Conservation (phyloP, 768 basidiomycete species). For the Rhodotorula toruloides region DNA sequence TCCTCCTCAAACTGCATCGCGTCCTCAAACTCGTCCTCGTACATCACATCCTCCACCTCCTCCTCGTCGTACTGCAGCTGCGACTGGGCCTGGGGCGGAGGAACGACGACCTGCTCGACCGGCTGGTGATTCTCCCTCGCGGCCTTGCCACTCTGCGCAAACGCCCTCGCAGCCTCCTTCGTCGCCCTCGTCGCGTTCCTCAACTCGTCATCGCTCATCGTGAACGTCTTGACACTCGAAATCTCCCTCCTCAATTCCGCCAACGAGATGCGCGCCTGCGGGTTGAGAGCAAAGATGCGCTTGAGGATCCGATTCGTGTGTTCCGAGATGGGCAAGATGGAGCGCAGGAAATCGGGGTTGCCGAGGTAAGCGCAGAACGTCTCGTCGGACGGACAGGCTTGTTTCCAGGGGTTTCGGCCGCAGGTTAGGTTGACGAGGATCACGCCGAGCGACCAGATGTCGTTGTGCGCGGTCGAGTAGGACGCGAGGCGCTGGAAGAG, state of each 20-base stretch:
- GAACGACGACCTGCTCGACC: background rate
- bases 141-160: conserved; percentile 22
- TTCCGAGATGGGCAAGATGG: conserved; percentile 67
- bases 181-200: conserved; percentile 40
- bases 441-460: conserved; percentile 94
- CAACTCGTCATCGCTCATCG: conserved; percentile 42
- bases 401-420: conserved; percentile 70
- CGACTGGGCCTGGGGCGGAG: background rate
- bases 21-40: conserved; percentile 17
- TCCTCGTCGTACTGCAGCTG: background rate
- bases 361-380: conserved; percentile 73
- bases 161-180: conserved; percentile 41
- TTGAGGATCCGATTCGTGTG: conserved; percentile 64
- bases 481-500: conserved; percentile 49
- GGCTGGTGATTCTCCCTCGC: background rate
- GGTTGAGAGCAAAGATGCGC: conserved; percentile 65
- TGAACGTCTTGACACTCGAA: conserved; percentile 39
- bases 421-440: conserved; percentile 68
- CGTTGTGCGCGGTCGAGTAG: conserved; percentile 74
- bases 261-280: conserved; percentile 60
- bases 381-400: conserved; percentile 60
- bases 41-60: conserved; percentile 13
- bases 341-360: conserved; percentile 60
- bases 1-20: conserved; percentile 23
- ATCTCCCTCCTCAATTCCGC: conserved; percentile 59